Evolutionary conservation across 2,329 filamentous ascomycete genomes (phyloP), one percentile per base, ranked within the genome.

Genomic region (Albophoma yamanashiensis): DNA sequence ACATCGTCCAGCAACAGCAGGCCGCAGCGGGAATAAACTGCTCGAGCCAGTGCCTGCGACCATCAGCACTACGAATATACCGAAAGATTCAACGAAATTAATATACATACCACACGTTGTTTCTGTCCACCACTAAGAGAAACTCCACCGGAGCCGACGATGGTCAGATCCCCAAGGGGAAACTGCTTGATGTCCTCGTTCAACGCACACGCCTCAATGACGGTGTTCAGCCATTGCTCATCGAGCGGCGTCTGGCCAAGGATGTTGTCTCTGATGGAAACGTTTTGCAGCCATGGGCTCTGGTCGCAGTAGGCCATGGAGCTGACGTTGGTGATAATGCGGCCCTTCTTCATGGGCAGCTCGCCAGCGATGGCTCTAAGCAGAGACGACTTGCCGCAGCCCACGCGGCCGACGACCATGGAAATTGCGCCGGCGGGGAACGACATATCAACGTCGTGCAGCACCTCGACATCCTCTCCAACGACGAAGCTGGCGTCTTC

Each of bases 1-100:
- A 73, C 67, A 58, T 82, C 78, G 59, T 82, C 79, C 0, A 82
- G 65, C 3, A 82, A 39, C 1, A 79, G 22, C 0, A 80, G 66
- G 1, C 72, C 64, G 8, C 66, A 69, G 11, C 70, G 63, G 1
- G 75, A 70, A 60, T 79, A 82, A 0, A 82, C 66, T 1, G 79
- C 78, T 20, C 80, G 71, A 4, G 80, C 79, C 1, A 82, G 66
- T 3, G 76, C 72, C 68, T 76, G 15, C 8, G 27, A n/a, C 50
- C 12, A 17, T 53, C 15, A 53, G 50, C 17, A 12, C 11, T 1
- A 20, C 12, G 31, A n/a, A 36, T 8, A 31, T 5, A 7, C 31
- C 17, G 27, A 5, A 25, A 25, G 15, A 12, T 31, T 11, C 4
- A 50, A 4, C 7, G 25, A 34, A 8, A 0, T 20, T 9, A 3